Conservation (phyloP, 2,329 filamentous ascomycete genomes). For the Penicillium concentricum region DNA sequence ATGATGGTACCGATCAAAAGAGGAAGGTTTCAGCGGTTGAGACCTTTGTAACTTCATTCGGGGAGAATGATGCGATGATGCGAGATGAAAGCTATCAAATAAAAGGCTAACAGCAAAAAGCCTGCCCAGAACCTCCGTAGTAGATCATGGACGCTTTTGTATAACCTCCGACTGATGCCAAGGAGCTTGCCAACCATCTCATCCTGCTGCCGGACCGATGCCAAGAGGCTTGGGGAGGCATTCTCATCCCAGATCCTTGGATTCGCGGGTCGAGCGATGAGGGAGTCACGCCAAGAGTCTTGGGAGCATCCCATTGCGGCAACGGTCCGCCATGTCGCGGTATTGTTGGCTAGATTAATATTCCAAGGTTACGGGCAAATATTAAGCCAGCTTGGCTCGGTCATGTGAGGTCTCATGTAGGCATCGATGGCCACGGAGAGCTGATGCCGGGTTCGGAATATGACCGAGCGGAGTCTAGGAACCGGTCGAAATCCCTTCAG, state of each 20-base stretch:
- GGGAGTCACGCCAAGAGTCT: slow-evolving; percentile 6
- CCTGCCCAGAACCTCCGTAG: neutral
- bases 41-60: neutral
- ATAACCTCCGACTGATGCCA: neutral
- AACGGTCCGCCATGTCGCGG: neutral
- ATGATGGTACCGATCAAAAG: neutral
- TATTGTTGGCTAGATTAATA: neutral
- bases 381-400: neutral
- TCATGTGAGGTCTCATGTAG: neutral
- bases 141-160: neutral
- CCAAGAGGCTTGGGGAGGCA: slow-evolving; percentile 1
- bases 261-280: neutral
- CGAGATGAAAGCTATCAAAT: neutral
- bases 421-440: neutral
- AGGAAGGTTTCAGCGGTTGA: neutral
- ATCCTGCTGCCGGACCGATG: slow-evolving; percentile 2
- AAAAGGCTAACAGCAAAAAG: neutral
- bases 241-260: neutral
- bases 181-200: neutral
- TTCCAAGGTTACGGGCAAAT: neutral
- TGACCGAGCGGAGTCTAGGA: neutral
- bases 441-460: neutral
- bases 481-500: neutral
- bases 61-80: neutral
- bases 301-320: neutral